A percentile compares a stretch with the other conserved stretches of the same genome.
Conservation (phyloP, 1,139 yeast genomes). For the Blastobotrys elegans region DNA sequence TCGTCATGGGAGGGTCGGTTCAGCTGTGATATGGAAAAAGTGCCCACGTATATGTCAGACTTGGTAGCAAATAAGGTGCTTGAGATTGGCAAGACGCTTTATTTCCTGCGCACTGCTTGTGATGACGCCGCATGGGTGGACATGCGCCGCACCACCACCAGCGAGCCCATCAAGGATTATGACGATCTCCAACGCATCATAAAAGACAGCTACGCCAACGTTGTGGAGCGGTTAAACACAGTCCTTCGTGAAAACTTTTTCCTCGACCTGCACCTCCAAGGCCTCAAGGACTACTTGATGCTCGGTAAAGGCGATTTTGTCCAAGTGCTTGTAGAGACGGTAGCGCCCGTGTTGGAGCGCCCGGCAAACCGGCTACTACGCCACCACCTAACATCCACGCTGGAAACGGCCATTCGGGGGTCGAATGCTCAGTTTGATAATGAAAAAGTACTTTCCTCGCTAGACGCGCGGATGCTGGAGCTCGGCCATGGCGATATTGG, state of each 20-base stretch:
- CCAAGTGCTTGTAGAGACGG: constrained; percentile 55
- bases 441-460: constrained; percentile 43
- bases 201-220: constrained; percentile 51
- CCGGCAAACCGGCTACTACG: constrained; percentile 62
- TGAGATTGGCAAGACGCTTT: constrained; percentile 75
- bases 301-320: constrained; percentile 78
- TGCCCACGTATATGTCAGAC: constrained; percentile 56
- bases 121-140: constrained; percentile 57
- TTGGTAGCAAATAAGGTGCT: constrained; percentile 51
- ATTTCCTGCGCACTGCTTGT: constrained; percentile 63
- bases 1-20: constrained; percentile 33
- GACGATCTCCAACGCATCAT: constrained; percentile 43
- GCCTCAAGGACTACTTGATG: constrained; percentile 62
- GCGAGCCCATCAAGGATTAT: constrained; percentile 22
- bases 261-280: constrained; percentile 51
- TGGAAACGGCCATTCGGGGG: constrained; percentile 60
- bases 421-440: constrained; percentile 54
- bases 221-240: constrained; percentile 49
- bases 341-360: constrained; percentile 50
- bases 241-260: constrained; percentile 48
- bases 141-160: constrained; percentile 26
- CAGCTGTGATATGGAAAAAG: constrained; percentile 35
- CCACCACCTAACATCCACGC: constrained; percentile 57
- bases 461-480: constrained; percentile 79
- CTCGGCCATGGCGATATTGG: constrained; percentile 57